Evolutionary conservation across 495 filamentous ascomycete species (phyloP).

Genomic region (Cenococcum geophilum): DNA sequence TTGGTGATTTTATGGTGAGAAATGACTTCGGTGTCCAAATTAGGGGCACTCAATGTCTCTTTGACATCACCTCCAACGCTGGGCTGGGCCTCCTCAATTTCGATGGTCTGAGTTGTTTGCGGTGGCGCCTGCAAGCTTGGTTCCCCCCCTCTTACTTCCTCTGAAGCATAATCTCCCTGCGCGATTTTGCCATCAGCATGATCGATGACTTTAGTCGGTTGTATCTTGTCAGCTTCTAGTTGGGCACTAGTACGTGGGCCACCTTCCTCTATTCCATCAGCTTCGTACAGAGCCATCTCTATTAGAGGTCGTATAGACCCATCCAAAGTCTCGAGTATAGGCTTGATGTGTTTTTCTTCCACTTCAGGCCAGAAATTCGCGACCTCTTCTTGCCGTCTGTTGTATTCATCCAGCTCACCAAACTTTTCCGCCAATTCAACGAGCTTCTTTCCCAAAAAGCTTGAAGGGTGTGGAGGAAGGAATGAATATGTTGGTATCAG

Average conservation of each 20-base stretch:
- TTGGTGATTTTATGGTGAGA: conserved; percentile 2
- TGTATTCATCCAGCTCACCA: conserved; percentile 60
- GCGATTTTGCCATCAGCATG: too few species aligned
- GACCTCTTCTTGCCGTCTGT: conserved; percentile 66
- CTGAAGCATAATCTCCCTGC: too few species aligned
- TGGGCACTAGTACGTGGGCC: background rate
- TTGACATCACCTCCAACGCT: too few species aligned
- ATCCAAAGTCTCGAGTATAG: conserved; percentile 57
- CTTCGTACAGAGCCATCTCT: conserved; percentile 40
- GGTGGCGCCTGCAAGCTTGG: background rate
- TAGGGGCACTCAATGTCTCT: too few species aligned
- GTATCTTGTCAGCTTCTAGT: background rate
- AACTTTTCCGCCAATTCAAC: conserved; percentile 63
- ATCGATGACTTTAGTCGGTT: background rate
- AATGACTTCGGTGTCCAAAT: too few species aligned
- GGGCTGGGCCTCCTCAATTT: conserved; percentile 19
- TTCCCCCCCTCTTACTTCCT: background rate
- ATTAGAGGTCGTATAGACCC: conserved; percentile 39
- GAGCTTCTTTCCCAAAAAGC: conserved; percentile 74
- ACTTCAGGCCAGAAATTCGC: conserved; percentile 72
- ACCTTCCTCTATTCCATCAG: conserved; percentile 35
- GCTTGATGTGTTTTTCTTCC: conserved; percentile 68
- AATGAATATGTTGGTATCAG: conserved; percentile 87
- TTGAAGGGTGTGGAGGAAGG: conserved; percentile 82
- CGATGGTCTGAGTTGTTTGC: conserved; percentile 16